Evolutionary conservation across 2,329 filamentous ascomycete species (phyloP).

Genomic region (Exophiala oligosperma): DNA sequence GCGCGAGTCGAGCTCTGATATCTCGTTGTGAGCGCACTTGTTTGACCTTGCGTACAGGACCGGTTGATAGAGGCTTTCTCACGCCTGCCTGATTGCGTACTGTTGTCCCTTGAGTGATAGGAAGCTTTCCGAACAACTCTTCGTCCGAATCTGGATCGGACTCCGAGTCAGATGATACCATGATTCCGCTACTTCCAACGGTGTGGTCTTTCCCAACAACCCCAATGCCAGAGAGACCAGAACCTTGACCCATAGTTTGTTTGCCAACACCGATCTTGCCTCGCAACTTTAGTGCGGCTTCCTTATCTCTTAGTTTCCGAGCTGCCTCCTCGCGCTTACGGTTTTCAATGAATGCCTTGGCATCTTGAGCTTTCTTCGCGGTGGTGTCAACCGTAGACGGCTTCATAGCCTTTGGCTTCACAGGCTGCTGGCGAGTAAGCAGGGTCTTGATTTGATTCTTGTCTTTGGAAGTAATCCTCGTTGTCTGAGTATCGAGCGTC

Average conservation of each 20-base stretch:
- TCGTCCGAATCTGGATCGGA: conserved; percentile 74
- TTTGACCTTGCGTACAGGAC: conserved; percentile 81
- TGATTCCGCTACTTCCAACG: conserved; percentile 71
- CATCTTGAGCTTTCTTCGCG: conserved; percentile 35
- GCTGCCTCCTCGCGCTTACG: conserved; percentile 75
- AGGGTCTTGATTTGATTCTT: conserved; percentile 25
- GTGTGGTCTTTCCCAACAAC: conserved; percentile 77
- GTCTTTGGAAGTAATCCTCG: conserved; percentile 11
- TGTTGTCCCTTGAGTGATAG: conserved; percentile 38
- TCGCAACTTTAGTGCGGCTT: conserved; percentile 65
- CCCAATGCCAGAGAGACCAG: conserved; percentile 71
- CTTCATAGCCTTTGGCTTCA: conserved; percentile 24
- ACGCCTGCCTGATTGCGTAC: conserved; percentile 51
- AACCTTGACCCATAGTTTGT: conserved; percentile 72
- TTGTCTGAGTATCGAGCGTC: conserved; percentile 15
- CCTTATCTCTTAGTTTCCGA: conserved; percentile 69
- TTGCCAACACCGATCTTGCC: conserved; percentile 56
- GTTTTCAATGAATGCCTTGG: conserved; percentile 67
- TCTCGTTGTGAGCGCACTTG: conserved; percentile 83
- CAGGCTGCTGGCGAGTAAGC: conserved; percentile 7
- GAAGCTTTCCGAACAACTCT: conserved; percentile 62
- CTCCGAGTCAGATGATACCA: conserved; percentile 72
- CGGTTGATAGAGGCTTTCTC: conserved; percentile 41
- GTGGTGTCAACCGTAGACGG: conserved; percentile 26
- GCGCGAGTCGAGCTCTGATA: conserved; percentile 87